These are phyloP conservation scores for Clavulina sp. DNA, from an alignment of 768 basidiomycete species.

Conservation along the genomic window DNA sequence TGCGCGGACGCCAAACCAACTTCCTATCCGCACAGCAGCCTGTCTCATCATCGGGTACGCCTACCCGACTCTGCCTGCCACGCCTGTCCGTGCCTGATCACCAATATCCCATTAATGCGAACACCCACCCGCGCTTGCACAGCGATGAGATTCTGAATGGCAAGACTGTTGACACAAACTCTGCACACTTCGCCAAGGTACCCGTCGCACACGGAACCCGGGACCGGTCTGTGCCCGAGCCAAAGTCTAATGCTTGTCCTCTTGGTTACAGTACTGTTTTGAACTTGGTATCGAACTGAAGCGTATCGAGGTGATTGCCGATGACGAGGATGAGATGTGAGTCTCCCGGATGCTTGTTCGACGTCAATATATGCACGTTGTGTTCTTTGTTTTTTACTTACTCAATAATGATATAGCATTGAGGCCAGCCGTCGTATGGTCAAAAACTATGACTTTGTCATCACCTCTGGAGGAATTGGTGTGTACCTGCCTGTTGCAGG, in stretches of 20 bases:
- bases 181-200: constrained; percentile 9
- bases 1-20: background rate
- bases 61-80: background rate
- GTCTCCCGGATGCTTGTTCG: constrained; percentile 13
- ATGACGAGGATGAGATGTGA: constrained; percentile 81
- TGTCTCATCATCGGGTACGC: background rate
- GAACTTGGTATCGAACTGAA: constrained; percentile 22
- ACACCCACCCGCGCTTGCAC: background rate
- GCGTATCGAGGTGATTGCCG: constrained; percentile 79
- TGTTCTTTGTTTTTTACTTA: background rate
- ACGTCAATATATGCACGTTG: background rate
- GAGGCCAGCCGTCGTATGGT: constrained; percentile 77
- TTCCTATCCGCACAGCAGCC: background rate
- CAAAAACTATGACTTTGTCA: constrained; percentile 68
- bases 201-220: too few relatives aligned
- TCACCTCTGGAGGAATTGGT: constrained; percentile 85
- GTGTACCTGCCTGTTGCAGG: background rate
- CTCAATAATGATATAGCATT: constrained; percentile 28
- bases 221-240: too few relatives aligned
- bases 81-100: background rate
- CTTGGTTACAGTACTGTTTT: too few relatives aligned
- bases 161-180: constrained; percentile 9
- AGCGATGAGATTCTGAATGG: constrained; percentile 10
- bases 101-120: background rate
- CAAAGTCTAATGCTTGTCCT: too few relatives aligned